Evolutionary conservation across 2,329 filamentous ascomycete genomes (phyloP), one percentile per base, ranked within the genome.

Genomic region (Waltergamsia citrina): DNA sequence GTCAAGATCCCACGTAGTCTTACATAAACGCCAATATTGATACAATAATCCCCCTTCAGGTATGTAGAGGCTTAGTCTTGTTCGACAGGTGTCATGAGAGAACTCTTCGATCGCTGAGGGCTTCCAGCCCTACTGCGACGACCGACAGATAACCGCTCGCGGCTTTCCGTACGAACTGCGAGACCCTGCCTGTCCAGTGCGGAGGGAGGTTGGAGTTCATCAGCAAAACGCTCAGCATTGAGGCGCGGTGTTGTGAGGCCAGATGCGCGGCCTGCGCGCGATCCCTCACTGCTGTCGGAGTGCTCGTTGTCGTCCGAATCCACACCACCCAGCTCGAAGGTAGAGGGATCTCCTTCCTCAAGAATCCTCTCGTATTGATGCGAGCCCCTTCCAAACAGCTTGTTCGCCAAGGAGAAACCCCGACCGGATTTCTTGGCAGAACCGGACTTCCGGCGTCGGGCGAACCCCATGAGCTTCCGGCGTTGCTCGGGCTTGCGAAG

Each of bases 401-500:
- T 85, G 41, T 69, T 69, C 7, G 69, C 68, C 46, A 72, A 50
- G 2, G 70, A 66, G 37, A 75, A 59, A 16, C 17, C 25, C 15
- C 21, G 36, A 43, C 58, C 39, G 10, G 63, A 56, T 36, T 60
- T 68, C n/a, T 50, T 47, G 7, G 40, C 33, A 14, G 41, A 33
- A 5, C 39, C 42, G 7, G 46, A 45, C 27, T 48, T 49, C 18
- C 50, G 45, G 17, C 54, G 49, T 8, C 44, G 48, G 15, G 50
- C 37, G 17, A 54, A 42, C 18, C 44, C 37, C 16, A 53, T 35
- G 7, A 61, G 32, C 22, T 42, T 52, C 32, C 49, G 45, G 34
- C 86, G 73, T 33, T 85, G 74, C 40, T 92, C 85, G 35, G 85
- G 79, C 38, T 86, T 88, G 41, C 85, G 77, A 43, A 94, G 71